Base-by-base conservation (phyloP, 1,284 basidiomycete species). In the Heimioporus retisporus region DNA sequence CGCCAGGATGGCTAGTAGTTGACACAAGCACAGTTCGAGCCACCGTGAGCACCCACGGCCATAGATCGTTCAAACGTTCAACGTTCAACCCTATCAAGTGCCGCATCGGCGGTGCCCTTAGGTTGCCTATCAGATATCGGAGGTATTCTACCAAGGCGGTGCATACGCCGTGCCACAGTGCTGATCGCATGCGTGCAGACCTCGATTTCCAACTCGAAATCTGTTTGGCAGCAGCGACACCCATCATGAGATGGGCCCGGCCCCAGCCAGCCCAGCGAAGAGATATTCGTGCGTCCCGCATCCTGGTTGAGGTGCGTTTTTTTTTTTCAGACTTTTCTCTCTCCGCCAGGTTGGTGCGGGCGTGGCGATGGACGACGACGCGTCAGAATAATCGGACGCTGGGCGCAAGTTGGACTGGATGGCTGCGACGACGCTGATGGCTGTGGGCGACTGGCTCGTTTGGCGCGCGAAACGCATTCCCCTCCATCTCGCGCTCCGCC, bases 401-500 rank as follows among this genome's bases (percentile, higher is more conserved):
- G 89, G 81, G 71, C 82, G 85, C 50, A 86, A 88, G 35, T 51
- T 63, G 63, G 54, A 65, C 67, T 14, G 64, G 66, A 21, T 69
- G 75, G 19, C 77, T 75, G n/a, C 70, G 74, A n/a, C 78, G 79
- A n/a, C 77, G 35, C 10, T 13, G 35, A 40, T 11, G 69, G 77
- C 85, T 59, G 90, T 93, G 11, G 92, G 92, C 67, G 92, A 94
- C 66, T 94, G 92, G 92, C 94, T 93, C 79, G 81, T 94, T 59
- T 90, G 94, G 66, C 88, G 93, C 55, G 81, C 92, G 21, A 92
- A 91, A 77, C 92, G 83, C 78, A 94, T 94, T 64, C 93, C 93
- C 3, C 77, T 95, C 25, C 92, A 93, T 28, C 83, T 95, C 31
- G 90, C 89, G 0, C 81, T 93, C 43, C 43, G 71, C 74, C 51